Conservation (phyloP, 192 early-diverging fungal genomes). For the Kickxella alabastrina region DNA sequence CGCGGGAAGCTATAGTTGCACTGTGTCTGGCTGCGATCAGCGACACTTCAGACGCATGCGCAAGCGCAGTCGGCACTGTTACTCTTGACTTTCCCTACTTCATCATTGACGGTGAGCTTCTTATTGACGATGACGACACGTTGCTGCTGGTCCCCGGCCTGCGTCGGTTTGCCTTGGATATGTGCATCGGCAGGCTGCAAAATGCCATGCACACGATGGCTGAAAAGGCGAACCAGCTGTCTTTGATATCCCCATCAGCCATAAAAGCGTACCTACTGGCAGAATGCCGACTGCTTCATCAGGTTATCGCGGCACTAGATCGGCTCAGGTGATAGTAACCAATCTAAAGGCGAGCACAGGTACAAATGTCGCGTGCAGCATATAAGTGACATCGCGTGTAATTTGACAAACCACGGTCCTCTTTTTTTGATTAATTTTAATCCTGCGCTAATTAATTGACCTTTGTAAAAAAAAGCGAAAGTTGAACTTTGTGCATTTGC, state of each 20-base stretch:
- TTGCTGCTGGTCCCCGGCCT: constrained; percentile 18
- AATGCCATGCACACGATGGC: constrained; percentile 1
- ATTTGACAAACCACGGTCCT: too few species aligned
- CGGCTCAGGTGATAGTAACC: background rate
- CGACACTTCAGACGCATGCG: constrained; percentile 16
- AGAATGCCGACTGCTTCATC: background rate
- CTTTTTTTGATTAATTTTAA: too few species aligned
- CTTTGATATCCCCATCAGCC: background rate
- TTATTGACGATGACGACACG: constrained; percentile 22
- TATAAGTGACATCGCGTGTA: too few species aligned
- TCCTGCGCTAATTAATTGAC: too few species aligned
- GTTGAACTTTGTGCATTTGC: too few species aligned
- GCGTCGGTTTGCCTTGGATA: background rate
- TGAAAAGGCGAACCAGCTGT: background rate
- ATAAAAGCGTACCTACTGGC: background rate
- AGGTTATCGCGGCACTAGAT: background rate
- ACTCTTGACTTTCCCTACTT: constrained; percentile 11
- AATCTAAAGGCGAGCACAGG: too few species aligned
- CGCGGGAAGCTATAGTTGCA: constrained; percentile 7
- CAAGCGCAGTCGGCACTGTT: constrained; percentile 6
- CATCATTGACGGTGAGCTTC: background rate
- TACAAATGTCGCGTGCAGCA: too few species aligned
- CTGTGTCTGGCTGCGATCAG: constrained; percentile 26
- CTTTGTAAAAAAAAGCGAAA: too few species aligned
- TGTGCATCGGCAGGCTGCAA: constrained; percentile 3